A percentile compares a stretch with the other conserved stretches of the same genome.
These are phyloP conservation scores for Pythium dissotocum DNA, from an alignment of 352 stramenopile species.

Conservation along the genomic window DNA sequence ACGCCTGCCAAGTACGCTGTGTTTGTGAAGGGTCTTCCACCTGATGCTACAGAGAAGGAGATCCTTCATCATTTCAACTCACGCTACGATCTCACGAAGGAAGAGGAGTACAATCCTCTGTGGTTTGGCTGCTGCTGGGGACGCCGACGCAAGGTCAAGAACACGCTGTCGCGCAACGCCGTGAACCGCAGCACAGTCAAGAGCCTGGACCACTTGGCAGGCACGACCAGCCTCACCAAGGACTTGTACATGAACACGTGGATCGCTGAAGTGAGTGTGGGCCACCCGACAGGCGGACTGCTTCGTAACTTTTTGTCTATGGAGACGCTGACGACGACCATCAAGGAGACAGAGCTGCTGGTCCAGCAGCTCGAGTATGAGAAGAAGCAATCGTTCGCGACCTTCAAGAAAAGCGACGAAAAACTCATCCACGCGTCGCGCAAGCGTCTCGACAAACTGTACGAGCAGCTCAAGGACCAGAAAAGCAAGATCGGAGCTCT, in stretches of 20 bases:
- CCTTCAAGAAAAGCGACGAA: constrained; percentile 29
- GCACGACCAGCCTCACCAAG: constrained; percentile 40
- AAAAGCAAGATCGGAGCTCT: constrained; percentile 66
- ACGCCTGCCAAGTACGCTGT: constrained; percentile 84
- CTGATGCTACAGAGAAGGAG: constrained; percentile 61
- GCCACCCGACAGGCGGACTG: constrained; percentile 70
- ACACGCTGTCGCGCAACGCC: constrained; percentile 40
- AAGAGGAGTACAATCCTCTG: constrained; percentile 61
- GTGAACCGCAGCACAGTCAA: constrained; percentile 50
- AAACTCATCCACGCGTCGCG: constrained; percentile 10
- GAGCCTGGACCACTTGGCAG: constrained; percentile 68
- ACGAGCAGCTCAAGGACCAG: constrained; percentile 34
- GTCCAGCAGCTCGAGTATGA: constrained; percentile 54
- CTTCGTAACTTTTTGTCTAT: constrained; percentile 73
- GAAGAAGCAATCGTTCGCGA: constrained; percentile 26
- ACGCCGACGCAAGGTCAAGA: constrained; percentile 45
- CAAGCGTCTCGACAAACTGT: constrained; percentile 33
- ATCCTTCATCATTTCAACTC: constrained; percentile 78
- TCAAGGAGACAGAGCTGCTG: constrained; percentile 55
- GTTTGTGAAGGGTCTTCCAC: constrained; percentile 68
- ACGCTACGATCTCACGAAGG: constrained; percentile 69
- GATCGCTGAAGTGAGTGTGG: constrained; percentile 86
- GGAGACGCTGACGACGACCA: constrained; percentile 60
- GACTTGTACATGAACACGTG: constrained; percentile 79
- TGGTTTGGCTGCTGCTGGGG: constrained; percentile 73